Base-by-base conservation (phyloP, 768 basidiomycete species). In the Lactarius psammicola region DNA sequence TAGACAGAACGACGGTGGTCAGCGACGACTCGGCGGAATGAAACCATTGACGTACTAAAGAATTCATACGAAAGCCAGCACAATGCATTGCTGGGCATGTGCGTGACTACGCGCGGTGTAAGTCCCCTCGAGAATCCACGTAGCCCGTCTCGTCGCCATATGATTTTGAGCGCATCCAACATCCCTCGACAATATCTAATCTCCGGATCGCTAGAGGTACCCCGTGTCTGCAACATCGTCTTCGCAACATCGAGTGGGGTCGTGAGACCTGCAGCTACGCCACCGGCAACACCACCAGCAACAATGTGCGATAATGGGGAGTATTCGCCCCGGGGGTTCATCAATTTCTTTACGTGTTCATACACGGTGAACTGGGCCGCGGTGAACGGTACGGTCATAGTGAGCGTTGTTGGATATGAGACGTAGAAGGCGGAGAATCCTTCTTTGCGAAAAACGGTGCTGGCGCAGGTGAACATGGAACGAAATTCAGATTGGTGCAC, bases 31-130 rank as follows among this genome's bases (percentile, higher is more conserved):
- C 5, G 1, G 13, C 7, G 11, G 17, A 30, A 36, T 28, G 42
- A 55, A 53, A 63, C 44, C 26, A 61, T 38, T 36, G 28, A 87
- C 95, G 79, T 75, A 96, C 95, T 97, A 84, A 97, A 97, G 79
- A 96, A 97, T 77, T 98, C 95, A 73, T 98, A 95, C 60, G 94
- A 95, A 75, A 95, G 80, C 97, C 96, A 99, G 77, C 92, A 96
- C 57, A 99, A 81, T 11, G 97, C 97, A 60, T 96, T 97, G 74
- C 92, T 95, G 7, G 97, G 97, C 87, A 98, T 92, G 72, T 91
- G 92, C 30, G 95, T 96, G 76, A 98, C 78, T 59, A 99, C 87
- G 55, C 97, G 85, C 8, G 97, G 97, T 60, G 93, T 83, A 71
- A 98, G 78, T 30, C 97, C 97, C 71, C 97, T 82, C 60, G 82